These are phyloP conservation scores for Rhododendron vialii DNA, from an alignment of 148 eudicot species.

Conservation along the genomic window DNA sequence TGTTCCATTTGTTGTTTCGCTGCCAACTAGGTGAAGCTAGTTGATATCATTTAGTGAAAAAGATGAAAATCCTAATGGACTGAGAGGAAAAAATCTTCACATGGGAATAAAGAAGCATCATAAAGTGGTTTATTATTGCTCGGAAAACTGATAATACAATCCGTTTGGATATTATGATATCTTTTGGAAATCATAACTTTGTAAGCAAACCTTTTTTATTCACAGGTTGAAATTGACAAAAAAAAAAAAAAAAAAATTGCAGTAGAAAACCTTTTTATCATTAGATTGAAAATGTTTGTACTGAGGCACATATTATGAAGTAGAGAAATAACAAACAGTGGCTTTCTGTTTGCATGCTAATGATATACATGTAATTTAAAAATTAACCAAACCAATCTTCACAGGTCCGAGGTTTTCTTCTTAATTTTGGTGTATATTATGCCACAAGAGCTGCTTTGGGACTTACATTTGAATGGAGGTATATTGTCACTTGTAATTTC, in stretches of 20 bases:
- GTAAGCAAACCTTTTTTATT: not conserved
- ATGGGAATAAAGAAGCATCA: not conserved
- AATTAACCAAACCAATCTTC: constrained; percentile 18
- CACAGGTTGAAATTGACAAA: not conserved
- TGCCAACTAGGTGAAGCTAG: not conserved
- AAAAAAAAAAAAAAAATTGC: not conserved
- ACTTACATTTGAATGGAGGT: constrained; percentile 93
- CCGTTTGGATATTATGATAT: not conserved
- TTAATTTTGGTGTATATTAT: constrained; percentile 93
- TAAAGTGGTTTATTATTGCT: not conserved
- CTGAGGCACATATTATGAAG: not conserved
- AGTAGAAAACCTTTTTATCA: not conserved
- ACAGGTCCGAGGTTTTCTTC: constrained; percentile 97
- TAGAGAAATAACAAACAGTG: not conserved
- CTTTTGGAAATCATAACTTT: not conserved
- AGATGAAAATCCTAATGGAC: not conserved
- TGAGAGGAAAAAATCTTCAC: not conserved
- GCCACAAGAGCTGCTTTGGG: constrained; percentile 96
- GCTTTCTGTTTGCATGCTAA: not conserved
- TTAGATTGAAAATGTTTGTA: not conserved
- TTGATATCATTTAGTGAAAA: not conserved
- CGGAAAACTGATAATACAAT: not conserved
- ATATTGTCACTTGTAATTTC: constrained; percentile 14
- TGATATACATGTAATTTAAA: not conserved
- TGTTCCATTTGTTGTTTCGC: not conserved